Base-by-base conservation (phyloP, 768 basidiomycete genomes). In the Sporobolomyces phaffii region DNA sequence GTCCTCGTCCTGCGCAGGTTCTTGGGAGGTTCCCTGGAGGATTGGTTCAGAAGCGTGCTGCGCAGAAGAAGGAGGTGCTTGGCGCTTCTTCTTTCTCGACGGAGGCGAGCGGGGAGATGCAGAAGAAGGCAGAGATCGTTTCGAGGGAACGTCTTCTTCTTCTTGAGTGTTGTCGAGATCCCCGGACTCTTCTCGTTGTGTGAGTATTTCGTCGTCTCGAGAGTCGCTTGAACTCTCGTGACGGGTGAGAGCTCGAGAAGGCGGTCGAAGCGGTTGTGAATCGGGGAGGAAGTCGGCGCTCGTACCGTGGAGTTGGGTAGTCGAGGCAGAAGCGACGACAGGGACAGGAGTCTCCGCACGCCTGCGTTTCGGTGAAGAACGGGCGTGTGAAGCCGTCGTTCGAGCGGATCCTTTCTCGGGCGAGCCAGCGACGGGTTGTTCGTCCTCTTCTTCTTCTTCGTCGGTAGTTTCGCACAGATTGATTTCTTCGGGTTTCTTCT, bases 141-240 rank as follows among this genome's bases (percentile, higher is more conserved):
- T 49, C 48, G 50, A 44, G 10, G 38, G 38, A 9, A 9, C 38
- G 10, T 24, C 28, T 11, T 51, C 50, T 9, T 13, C 5, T 18
- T 33, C 50, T 40, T 53, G 54, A 3, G 40, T 43, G 54, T 56
- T 56, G 54, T 43, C 54, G 54, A 56, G 40, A 29, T 56, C 54
- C 5, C 54, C 43, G 43, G 11, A n/a, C n/a, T n/a, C n/a, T n/a
- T n/a, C n/a, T n/a, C n/a, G n/a, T n/a, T n/a, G n/a, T n/a, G n/a
- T n/a, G n/a, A n/a, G n/a, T n/a, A n/a, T 44, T 44, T 15, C 38
- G 17, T 38, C 38, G 38, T 17, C 38, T 38, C 38, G 38, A 9
- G 38, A 38, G 17, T 9, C 9, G 9, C 38, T 38, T 38, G 38
- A 38, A 17, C 38, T 38, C 17, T 17, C 10, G 38, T 17, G 38